These are phyloP conservation scores for Chlamydomonas schloesseri DNA, from an alignment of 139 green algal species.

Conservation along the genomic window DNA sequence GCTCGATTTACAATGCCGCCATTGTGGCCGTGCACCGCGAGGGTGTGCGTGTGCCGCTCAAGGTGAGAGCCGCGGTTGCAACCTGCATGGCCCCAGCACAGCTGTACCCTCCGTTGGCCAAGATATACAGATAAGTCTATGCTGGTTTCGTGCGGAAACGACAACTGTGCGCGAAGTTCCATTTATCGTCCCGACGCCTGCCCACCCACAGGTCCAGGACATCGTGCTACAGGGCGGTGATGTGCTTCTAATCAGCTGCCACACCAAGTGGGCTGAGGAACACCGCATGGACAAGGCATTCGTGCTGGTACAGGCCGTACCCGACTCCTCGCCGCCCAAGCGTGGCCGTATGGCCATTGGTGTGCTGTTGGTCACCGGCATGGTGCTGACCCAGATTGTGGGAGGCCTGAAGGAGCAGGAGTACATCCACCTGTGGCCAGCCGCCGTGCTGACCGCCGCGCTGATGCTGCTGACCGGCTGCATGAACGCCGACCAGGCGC, in stretches of 20 bases:
- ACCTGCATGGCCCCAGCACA: no score
- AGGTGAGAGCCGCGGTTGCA: constrained; percentile 49
- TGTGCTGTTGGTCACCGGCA: constrained; percentile 49
- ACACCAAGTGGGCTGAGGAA: constrained; percentile 15
- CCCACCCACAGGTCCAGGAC: constrained; percentile 65
- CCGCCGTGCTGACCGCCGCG: constrained; percentile 63
- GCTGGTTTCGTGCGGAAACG: no score
- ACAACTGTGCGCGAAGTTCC: no score
- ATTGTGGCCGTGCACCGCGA: constrained; percentile 80
- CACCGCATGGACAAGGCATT: constrained; percentile 45
- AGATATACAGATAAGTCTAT: no score
- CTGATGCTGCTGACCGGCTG: constrained; percentile 80
- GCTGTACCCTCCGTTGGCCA: no score
- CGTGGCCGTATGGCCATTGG: constrained; percentile 53
- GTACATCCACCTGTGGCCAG: constrained; percentile 65
- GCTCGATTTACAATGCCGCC: constrained; percentile 80
- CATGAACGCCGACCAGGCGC: constrained; percentile 66
- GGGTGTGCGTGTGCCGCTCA: constrained; percentile 34
- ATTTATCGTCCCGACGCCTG: no score
- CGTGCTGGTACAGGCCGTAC: constrained; percentile 44
- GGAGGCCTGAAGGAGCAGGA: constrained; percentile 44
- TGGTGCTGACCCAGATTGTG: constrained; percentile 63
- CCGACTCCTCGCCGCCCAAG: constrained; percentile 45
- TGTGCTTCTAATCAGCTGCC: constrained; percentile 72
- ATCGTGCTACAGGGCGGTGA: constrained; percentile 76